Base-by-base conservation (phyloP, 1,284 basidiomycete species). In the Microbotryum saponariae region DNA sequence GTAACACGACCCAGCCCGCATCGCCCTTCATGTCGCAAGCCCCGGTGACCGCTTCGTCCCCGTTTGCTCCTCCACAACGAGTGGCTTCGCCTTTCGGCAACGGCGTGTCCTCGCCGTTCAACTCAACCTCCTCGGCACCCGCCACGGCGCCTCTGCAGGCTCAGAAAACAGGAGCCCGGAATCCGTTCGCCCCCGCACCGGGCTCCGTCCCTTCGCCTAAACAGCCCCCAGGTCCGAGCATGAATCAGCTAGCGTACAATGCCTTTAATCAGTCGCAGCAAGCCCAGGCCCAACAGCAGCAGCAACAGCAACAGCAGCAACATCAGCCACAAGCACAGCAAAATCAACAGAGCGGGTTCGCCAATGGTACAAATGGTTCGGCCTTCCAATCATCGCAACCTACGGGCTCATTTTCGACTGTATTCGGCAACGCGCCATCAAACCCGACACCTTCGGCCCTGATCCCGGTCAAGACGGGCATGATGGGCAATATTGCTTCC, bases 161-260 rank as follows among this genome's bases (percentile, higher is more conserved):
- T 6, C 93, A 97, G 74, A 85, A 88, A 75, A 98, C 94, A 2
- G 93, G 94, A 21, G 90, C 89, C 3, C 86, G 85, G 71, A 98
- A 98, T 79, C 94, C 94, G 0, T 98, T 98, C 71, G 92, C 92
- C 8, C 82, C 85, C 27, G 82, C 87, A 3, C 79, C 74, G 4
- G 76, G 74, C 7, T 65, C 82, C 3, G 79, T 83, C 49, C 76
- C 85, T n/a, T 77, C 81, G 45, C 65, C 61, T 25, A 54, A 48
- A 29, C 60, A 54, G 21, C 85, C 87, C 4, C 87, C 86, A 74
- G 80, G 80, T 21, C 89, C 88, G 12, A 89, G 88, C 1, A 78
- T 97, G 71, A 83, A 89, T 75, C 87, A 96, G 72, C 76, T 97
- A 9, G 82, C 86, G 2, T 82, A 82, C 77, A 82, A 82, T 42